phyloP scores from a whole-genome alignment of 805 yeast species.

The Dipodascus albidus region DNA sequence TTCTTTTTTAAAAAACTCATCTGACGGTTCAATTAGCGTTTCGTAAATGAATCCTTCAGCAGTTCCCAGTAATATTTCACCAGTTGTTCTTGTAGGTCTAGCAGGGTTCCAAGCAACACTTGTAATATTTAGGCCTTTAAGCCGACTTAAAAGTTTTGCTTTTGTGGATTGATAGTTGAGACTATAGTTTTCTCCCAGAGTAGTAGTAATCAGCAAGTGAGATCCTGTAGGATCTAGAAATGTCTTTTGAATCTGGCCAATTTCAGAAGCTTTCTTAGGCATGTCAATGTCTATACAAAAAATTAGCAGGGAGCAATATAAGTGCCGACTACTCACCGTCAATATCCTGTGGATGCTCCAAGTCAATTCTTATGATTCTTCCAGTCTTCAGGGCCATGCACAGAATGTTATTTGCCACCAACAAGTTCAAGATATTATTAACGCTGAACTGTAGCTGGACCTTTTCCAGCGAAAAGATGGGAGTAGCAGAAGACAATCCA shows the following conservation, averaged over 20 bases:
- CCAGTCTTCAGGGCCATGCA: slow-evolving; percentile 43
- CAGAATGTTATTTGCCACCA: slow-evolving; percentile 44
- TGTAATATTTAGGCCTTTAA: slow-evolving; percentile 35
- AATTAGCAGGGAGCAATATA: neutral
- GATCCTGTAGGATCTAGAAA: slow-evolving; percentile 42
- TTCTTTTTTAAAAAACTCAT: slow-evolving; percentile 33
- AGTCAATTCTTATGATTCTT: slow-evolving; percentile 48
- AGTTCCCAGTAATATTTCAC: slow-evolving; percentile 40
- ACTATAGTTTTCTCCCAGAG: slow-evolving; percentile 36
- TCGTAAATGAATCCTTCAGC: slow-evolving; percentile 39
- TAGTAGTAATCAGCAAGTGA: slow-evolving; percentile 40
- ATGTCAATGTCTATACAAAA: slow-evolving; percentile 19
- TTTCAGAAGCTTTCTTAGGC: slow-evolving; percentile 20
- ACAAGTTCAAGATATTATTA: slow-evolving; percentile 36
- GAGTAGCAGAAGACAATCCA: slow-evolving; percentile 5
- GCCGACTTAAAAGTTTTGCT: slow-evolving; percentile 33
- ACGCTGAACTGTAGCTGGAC: slow-evolving; percentile 44
- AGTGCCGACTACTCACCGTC: slow-evolving; percentile 22
- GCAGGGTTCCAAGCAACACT: slow-evolving; percentile 33
- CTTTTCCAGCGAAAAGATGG: slow-evolving; percentile 24
- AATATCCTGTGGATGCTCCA: slow-evolving; percentile 53
- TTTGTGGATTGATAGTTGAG: slow-evolving; percentile 31
- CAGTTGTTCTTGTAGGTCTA: slow-evolving; percentile 28
- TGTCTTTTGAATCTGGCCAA: slow-evolving; percentile 24
- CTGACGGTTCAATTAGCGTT: slow-evolving; percentile 32